These are phyloP conservation scores for Elsinoe ampelina DNA, from an alignment of 2,329 filamentous ascomycete species.

Conservation along the genomic window DNA sequence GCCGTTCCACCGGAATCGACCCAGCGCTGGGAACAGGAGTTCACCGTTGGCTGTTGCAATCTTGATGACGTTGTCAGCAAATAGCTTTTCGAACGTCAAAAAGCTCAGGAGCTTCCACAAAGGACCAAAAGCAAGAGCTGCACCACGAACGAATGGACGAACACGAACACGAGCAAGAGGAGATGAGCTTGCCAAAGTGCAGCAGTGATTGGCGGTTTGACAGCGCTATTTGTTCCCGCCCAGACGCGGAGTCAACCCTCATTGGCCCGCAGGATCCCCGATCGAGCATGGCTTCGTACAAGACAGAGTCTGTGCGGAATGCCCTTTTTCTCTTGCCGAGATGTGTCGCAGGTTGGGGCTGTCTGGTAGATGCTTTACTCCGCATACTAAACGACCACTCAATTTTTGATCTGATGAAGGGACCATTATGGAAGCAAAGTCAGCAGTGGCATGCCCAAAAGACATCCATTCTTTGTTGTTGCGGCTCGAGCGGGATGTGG, in stretches of 20 bases:
- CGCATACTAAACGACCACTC: too few relatives aligned
- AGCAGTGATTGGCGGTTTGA: conserved; percentile 2
- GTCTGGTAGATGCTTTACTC: neutral
- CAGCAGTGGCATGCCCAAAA: too few relatives aligned
- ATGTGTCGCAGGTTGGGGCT: neutral
- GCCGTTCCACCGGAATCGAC: neutral
- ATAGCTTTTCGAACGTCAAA: neutral
- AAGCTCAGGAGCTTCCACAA: neutral
- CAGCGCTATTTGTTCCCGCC: conserved; percentile 3
- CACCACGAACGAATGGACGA: neutral
- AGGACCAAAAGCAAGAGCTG: neutral
- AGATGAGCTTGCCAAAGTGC: neutral
- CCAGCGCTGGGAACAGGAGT: conserved; percentile 6
- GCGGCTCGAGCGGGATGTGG: conserved; percentile 7
- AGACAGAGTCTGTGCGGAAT: conserved; percentile 8
- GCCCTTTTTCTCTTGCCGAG: too few relatives aligned
- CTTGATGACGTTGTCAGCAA: neutral
- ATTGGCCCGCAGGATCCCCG: neutral
- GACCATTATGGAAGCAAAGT: too few relatives aligned
- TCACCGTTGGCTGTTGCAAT: conserved; percentile 9
- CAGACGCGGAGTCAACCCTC: too few relatives aligned
- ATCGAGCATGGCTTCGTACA: conserved; percentile 10
- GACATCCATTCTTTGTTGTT: neutral
- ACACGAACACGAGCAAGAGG: conserved; percentile 10
- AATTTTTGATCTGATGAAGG: too few relatives aligned